A percentile compares a stretch with the other conserved stretches of the same genome.
These are phyloP conservation scores for Leishmania mexicana DNA, from an alignment of 208 protist species.

Conservation along the genomic window DNA sequence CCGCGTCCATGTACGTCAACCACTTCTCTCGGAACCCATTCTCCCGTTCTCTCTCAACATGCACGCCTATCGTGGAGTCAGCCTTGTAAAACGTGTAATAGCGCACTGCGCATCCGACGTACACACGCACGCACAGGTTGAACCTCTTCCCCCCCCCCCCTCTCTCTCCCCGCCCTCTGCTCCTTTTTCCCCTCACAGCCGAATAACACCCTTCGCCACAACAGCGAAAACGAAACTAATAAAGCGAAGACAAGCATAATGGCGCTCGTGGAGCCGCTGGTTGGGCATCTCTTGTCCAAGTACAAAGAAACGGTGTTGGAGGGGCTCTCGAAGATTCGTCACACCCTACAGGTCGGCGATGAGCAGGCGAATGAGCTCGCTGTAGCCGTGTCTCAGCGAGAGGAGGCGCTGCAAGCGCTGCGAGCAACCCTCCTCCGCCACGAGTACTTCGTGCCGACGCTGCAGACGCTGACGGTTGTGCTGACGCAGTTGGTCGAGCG, in stretches of 20 bases:
- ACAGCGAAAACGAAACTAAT: not conserved
- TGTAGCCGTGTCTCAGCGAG: slow-evolving; percentile 54
- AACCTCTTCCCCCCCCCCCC: not conserved
- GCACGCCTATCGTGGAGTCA: not conserved
- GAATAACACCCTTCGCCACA: not conserved
- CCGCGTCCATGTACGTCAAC: not conserved
- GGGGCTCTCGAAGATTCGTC: slow-evolving; percentile 74
- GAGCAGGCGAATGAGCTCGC: slow-evolving; percentile 48
- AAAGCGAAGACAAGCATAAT: slow-evolving; percentile 29
- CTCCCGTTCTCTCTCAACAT: not conserved
- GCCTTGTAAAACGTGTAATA: not conserved
- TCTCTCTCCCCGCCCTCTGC: not conserved
- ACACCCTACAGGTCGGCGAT: slow-evolving; percentile 27
- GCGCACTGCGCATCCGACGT: not conserved
- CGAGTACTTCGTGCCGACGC: slow-evolving; percentile 42
- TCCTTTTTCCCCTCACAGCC: not conserved
- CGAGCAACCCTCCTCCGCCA: slow-evolving; percentile 40
- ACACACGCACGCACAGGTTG: not conserved
- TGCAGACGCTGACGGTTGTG: slow-evolving; percentile 56
- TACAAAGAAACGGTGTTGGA: slow-evolving; percentile 83
- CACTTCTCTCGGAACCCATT: not conserved
- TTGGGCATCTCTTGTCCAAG: slow-evolving; percentile 85
- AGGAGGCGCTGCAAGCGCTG: slow-evolving; percentile 65
- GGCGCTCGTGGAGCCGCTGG: slow-evolving; percentile 77
- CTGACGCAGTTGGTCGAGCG: slow-evolving; percentile 26